phyloP scores from a whole-genome alignment of 1,284 basidiomycete species.

The Xerocomus cyaneibrunnescens region DNA sequence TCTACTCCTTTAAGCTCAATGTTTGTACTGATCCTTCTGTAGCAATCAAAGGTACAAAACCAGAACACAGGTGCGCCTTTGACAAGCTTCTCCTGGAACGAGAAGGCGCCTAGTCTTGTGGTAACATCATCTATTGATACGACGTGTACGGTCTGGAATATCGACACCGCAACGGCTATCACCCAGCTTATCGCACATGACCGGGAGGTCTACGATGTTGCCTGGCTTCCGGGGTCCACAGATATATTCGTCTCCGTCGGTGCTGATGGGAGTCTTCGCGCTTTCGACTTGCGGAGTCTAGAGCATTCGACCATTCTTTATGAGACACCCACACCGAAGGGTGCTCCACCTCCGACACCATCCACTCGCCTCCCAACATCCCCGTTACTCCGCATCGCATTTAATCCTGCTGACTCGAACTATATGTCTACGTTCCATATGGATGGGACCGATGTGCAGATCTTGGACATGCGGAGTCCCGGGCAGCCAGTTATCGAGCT shows the following conservation, averaged over 20 bases:
- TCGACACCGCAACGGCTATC: slow-evolving; percentile 92
- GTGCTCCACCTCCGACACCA: slow-evolving; percentile 55
- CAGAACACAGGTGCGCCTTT: slow-evolving; percentile 84
- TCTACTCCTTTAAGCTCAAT: slow-evolving; percentile 21
- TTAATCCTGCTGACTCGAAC: slow-evolving; percentile 84
- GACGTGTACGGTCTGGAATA: slow-evolving; percentile 96
- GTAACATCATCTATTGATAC: slow-evolving; percentile 97
- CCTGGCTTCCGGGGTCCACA: slow-evolving; percentile 97
- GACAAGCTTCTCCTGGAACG: slow-evolving; percentile 96
- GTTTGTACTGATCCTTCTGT: slow-evolving; percentile 15
- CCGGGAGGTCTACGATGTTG: slow-evolving; percentile 95
- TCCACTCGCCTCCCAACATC: slow-evolving; percentile 72
- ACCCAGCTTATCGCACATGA: slow-evolving; percentile 99
- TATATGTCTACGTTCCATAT: slow-evolving; percentile 95
- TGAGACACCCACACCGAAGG: slow-evolving; percentile 84
- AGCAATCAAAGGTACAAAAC: slow-evolving; percentile 88
- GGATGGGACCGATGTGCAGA: slow-evolving; percentile 84
- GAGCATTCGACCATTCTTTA: slow-evolving; percentile 99
- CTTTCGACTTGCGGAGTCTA: slow-evolving; percentile 93
- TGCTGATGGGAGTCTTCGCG: slow-evolving; percentile 94
- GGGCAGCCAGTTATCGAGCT: slow-evolving; percentile 92
- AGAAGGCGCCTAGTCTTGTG: slow-evolving; percentile 81
- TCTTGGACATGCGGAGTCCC: slow-evolving; percentile 92
- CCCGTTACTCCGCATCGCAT: slow-evolving; percentile 80
- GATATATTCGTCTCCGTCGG: slow-evolving; percentile 99